Percentiles rank a stretch among this genome's conserved stretches.
These are phyloP conservation scores for Chrysoporthe deuterocubensis DNA, from an alignment of 2,329 filamentous ascomycete genomes.

Conservation along the genomic window DNA sequence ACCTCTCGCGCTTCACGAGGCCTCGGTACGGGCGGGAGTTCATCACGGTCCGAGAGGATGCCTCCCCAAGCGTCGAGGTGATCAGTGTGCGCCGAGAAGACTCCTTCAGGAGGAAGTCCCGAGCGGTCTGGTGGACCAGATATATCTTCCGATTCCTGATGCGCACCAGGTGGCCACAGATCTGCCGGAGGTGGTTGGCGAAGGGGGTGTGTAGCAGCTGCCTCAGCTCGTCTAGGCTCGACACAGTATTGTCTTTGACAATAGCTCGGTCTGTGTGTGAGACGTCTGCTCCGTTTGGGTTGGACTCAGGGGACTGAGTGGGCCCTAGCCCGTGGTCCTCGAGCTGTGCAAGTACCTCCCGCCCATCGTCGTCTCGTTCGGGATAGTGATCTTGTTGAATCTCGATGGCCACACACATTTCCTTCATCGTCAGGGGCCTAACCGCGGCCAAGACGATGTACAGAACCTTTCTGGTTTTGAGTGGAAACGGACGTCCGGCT, in stretches of 20 bases:
- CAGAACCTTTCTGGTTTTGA: neutral
- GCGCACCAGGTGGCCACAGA: neutral
- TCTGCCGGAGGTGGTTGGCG: slow-evolving; percentile 5
- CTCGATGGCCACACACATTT: slow-evolving; percentile 2
- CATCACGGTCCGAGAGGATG: neutral
- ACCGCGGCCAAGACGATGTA: neutral
- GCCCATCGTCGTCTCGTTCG: neutral
- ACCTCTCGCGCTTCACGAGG: neutral
- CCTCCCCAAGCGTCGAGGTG: neutral
- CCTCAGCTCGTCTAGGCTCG: neutral
- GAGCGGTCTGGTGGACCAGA: slow-evolving; percentile 2
- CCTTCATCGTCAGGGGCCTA: neutral
- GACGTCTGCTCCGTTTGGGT: neutral
- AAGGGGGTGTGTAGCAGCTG: neutral
- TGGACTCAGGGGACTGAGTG: neutral
- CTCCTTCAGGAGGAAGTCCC: neutral
- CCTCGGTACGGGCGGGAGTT: neutral
- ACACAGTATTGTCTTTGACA: slow-evolving; percentile 3
- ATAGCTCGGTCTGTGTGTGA: neutral
- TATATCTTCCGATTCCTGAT: slow-evolving; percentile 1
- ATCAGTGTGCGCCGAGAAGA: neutral
- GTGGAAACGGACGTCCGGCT: neutral
- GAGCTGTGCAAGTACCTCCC: neutral
- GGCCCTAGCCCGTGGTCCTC: neutral
- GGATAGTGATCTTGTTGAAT: slow-evolving; percentile 2